Conservation (phyloP, 1,139 yeast species). For the Saccharomycopsis phalli region DNA sequence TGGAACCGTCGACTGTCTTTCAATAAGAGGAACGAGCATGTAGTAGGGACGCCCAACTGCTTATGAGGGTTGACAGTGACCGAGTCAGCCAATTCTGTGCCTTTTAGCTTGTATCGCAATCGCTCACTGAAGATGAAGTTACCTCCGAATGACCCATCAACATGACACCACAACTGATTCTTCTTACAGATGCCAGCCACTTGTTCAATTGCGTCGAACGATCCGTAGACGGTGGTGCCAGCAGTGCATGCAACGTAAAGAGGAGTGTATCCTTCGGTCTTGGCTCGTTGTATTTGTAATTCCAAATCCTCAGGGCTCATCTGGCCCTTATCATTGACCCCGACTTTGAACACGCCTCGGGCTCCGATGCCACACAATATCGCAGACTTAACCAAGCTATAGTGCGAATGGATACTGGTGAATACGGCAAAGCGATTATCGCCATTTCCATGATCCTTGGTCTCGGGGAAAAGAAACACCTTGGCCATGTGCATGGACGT, state of each 20-base stretch:
- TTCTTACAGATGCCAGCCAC: conserved; percentile 47
- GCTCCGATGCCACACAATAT: conserved; percentile 69
- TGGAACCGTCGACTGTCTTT: conserved; percentile 63
- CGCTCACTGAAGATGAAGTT: conserved; percentile 58
- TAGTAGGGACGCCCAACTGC: conserved; percentile 84
- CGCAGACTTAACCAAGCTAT: conserved; percentile 77
- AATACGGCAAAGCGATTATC: conserved; percentile 55
- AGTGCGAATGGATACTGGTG: conserved; percentile 68
- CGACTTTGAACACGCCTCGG: conserved; percentile 52
- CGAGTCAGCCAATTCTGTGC: conserved; percentile 64
- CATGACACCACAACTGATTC: conserved; percentile 63
- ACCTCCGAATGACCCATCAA: conserved; percentile 93
- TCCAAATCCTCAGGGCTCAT: conserved; percentile 46
- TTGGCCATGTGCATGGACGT: conserved; percentile 77
- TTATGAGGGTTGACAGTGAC: conserved; percentile 82
- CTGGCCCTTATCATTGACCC: conserved; percentile 46
- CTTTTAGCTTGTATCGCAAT: conserved; percentile 43
- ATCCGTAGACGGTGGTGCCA: conserved; percentile 84
- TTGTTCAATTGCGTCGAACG: conserved; percentile 59
- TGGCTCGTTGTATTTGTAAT: conserved; percentile 35
- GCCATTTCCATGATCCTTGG: conserved; percentile 54
- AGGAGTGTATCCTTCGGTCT: conserved; percentile 53
- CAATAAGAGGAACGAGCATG: conserved; percentile 70
- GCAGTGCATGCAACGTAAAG: conserved; percentile 77
- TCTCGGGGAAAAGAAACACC: conserved; percentile 56